A percentile compares a stretch with the other conserved stretches of the same genome.
Conservation (phyloP, 768 basidiomycete species). For the Podaxis sp. region DNA sequence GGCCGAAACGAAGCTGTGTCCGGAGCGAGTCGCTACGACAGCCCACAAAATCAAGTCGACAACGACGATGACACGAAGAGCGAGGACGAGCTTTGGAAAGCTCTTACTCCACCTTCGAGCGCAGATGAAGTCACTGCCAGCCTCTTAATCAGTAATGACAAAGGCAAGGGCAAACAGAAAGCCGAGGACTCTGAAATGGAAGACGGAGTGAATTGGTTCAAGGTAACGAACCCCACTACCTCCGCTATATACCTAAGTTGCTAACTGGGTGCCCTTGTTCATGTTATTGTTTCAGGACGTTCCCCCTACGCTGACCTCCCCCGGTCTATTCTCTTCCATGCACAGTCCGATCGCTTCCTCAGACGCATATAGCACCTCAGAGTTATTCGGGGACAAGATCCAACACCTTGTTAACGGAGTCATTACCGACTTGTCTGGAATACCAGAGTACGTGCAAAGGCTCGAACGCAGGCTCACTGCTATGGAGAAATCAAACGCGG, state of each 20-base stretch:
- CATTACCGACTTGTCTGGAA: neutral
- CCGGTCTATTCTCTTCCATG: neutral
- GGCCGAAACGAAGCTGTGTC: neutral
- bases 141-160: neutral
- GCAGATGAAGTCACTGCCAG: neutral
- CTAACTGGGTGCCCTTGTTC: too few species aligned
- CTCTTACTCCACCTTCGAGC: neutral
- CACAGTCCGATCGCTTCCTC: too few species aligned
- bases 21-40: neutral
- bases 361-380: neutral
- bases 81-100: conserved; percentile 5
- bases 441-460: conserved; percentile 30
- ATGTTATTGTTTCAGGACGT: neutral
- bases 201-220: conserved; percentile 2
- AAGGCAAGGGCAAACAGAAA: neutral
- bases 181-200: neutral
- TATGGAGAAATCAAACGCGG: conserved; percentile 32
- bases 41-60: neutral
- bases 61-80: neutral
- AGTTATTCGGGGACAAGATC: neutral
- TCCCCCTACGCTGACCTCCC: neutral
- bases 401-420: neutral
- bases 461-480: conserved; percentile 40
- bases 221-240: neutral
- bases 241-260: too few species aligned